Percentiles rank a stretch among this genome's conserved stretches.
Evolutionary conservation across 2,329 filamentous ascomycete species (phyloP).

Genomic region (Alternaria solani): DNA sequence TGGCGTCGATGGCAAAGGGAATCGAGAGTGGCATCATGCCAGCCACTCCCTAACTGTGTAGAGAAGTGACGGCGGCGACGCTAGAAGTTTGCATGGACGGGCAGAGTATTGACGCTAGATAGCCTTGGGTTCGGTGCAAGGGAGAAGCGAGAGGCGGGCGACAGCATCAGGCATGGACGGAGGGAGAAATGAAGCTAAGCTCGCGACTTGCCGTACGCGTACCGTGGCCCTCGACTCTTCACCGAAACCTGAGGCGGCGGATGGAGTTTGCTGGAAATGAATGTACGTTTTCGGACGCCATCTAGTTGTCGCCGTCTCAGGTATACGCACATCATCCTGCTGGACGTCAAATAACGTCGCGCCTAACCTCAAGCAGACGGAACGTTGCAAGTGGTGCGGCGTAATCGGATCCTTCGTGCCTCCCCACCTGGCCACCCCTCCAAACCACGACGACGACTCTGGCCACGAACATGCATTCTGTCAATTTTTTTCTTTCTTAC

Average conservation of each 20-base stretch:
- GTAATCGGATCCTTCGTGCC: conserved; percentile 16
- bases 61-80: conserved; percentile 1
- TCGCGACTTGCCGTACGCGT: conserved; percentile 4
- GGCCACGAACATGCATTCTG: not conserved
- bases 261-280: conserved; percentile 13
- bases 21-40: not conserved
- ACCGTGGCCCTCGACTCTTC: conserved; percentile 1
- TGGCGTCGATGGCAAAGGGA: not conserved
- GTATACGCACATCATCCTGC: conserved; percentile 22
- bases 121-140: not conserved
- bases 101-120: conserved; percentile 11
- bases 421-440: conserved; percentile 15
- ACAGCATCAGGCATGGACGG: conserved; percentile 8
- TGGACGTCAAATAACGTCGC: conserved; percentile 22
- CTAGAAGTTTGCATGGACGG: conserved; percentile 13
- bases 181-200: conserved; percentile 7
- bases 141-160: conserved; percentile 5
- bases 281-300: conserved; percentile 19
- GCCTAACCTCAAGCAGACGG: conserved; percentile 24
- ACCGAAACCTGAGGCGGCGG: conserved; percentile 23
- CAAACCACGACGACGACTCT: conserved; percentile 7
- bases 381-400: conserved; percentile 23
- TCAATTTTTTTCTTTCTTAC: conserved; percentile 18
- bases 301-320: conserved; percentile 32
- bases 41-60: conserved; percentile 5